phyloP scores from a whole-genome alignment of 2,329 filamentous ascomycete genomes.

The Cladophialophora bantiana region DNA sequence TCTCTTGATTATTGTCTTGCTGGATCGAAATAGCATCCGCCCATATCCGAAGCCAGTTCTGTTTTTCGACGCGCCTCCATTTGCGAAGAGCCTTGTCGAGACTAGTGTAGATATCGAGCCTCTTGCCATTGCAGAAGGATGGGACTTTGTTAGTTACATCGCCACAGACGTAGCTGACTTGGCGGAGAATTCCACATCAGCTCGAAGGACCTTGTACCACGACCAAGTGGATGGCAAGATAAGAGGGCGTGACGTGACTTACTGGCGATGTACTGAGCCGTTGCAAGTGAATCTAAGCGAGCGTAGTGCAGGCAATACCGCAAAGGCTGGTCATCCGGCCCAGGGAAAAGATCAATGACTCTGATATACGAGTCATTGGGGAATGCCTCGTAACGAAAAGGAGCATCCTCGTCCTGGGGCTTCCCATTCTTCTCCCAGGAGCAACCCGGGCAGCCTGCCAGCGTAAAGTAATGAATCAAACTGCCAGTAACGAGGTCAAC shows the following conservation, averaged over 20 bases:
- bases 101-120: not conserved
- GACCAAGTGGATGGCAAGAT: not conserved
- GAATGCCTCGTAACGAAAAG: not conserved
- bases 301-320: not conserved
- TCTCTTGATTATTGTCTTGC: not conserved
- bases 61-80: slow-evolving; percentile 1
- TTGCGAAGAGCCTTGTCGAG: slow-evolving; percentile 3
- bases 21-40: slow-evolving; percentile 1
- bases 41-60: slow-evolving; percentile 3
- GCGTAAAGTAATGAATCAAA: not conserved
- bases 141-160: not conserved
- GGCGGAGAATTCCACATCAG: not conserved
- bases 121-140: slow-evolving; percentile 3
- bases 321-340: not conserved
- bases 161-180: slow-evolving; percentile 3
- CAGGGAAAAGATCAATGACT: not conserved
- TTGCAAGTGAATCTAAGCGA: not conserved
- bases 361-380: not conserved
- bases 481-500: not conserved
- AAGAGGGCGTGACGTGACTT: not conserved
- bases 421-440: not conserved
- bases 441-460: not conserved
- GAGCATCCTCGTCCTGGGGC: not conserved
- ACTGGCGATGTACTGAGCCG: slow-evolving; percentile 1
- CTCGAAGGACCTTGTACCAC: not conserved